A percentile compares a stretch with the other conserved stretches of the same genome.
phyloP scores from a whole-genome alignment of 2,329 filamentous ascomycete genomes.

The Colletotrichum euphorbiae region DNA sequence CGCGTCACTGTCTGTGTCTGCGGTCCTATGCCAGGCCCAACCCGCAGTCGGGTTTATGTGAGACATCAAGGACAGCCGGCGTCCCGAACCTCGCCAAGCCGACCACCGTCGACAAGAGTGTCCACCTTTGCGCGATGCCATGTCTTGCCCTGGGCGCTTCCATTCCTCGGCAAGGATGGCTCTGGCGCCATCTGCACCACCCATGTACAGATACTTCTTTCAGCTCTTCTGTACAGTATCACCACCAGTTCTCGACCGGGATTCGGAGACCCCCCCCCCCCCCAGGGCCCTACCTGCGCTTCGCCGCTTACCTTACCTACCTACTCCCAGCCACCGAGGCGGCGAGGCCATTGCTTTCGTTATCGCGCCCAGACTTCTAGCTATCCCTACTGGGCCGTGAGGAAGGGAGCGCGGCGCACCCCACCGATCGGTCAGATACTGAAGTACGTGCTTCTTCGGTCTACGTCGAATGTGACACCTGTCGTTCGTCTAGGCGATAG shows the following conservation, averaged over 20 bases:
- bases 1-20: not conserved
- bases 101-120: not conserved
- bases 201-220: not conserved
- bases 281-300: too few species aligned
- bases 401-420: not conserved
- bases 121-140: slow-evolving; percentile 5
- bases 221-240: not conserved
- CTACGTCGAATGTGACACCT: not conserved
- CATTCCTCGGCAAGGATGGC: slow-evolving; percentile 1
- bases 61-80: slow-evolving; percentile 4
- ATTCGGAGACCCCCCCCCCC: not conserved
- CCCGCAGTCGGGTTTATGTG: not conserved
- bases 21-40: not conserved
- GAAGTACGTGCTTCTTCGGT: not conserved
- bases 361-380: not conserved
- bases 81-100: slow-evolving; percentile 14
- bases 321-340: too few species aligned
- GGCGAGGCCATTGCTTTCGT: not conserved
- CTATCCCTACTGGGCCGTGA: not conserved
- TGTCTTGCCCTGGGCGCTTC: slow-evolving; percentile 26
- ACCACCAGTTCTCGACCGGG: not conserved
- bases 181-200: not conserved
- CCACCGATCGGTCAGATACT: not conserved
- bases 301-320: too few species aligned
- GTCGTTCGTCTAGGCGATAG: slow-evolving; percentile 10